phyloP scores from a whole-genome alignment of 2,329 filamentous ascomycete genomes.

The Botrytis pseudocinerea region DNA sequence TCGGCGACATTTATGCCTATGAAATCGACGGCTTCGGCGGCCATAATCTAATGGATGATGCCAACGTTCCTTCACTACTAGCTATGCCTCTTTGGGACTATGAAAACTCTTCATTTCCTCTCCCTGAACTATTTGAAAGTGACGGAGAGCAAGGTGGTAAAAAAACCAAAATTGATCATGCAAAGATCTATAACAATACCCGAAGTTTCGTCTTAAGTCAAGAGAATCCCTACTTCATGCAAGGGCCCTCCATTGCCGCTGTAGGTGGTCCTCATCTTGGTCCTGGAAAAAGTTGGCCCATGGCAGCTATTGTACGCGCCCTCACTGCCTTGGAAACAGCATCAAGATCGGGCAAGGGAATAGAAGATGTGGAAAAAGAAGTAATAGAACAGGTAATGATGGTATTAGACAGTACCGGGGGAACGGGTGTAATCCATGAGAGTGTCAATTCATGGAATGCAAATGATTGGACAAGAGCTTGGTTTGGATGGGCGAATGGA shows the following conservation, averaged over 20 bases:
- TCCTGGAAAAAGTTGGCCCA: slow-evolving; percentile 54
- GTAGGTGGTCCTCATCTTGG: slow-evolving; percentile 72
- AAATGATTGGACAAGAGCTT: slow-evolving; percentile 46
- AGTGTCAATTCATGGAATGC: slow-evolving; percentile 47
- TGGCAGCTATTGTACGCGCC: slow-evolving; percentile 54
- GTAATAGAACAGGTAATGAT: slow-evolving; percentile 36
- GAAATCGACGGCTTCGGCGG: slow-evolving; percentile 68
- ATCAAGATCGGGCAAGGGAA: slow-evolving; percentile 17
- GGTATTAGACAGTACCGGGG: slow-evolving; percentile 32
- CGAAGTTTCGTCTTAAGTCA: slow-evolving; percentile 74
- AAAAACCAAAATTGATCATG: slow-evolving; percentile 44
- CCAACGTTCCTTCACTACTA: slow-evolving; percentile 69
- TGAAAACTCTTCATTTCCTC: slow-evolving; percentile 31
- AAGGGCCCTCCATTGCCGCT: slow-evolving; percentile 54
- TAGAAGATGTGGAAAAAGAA: slow-evolving; percentile 33
- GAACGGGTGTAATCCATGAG: slow-evolving; percentile 50
- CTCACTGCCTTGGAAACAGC: slow-evolving; percentile 46
- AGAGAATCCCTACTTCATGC: slow-evolving; percentile 75
- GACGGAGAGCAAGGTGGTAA: slow-evolving; percentile 17
- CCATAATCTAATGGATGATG: slow-evolving; percentile 66
- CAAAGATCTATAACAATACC: slow-evolving; percentile 74
- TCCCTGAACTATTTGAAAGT: slow-evolving; percentile 28
- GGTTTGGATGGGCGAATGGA: slow-evolving; percentile 78
- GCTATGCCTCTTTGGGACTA: slow-evolving; percentile 65
- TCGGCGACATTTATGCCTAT: slow-evolving; percentile 72